Conservation (phyloP, 2,329 filamentous ascomycete genomes). For the Lithohypha guttulata region DNA sequence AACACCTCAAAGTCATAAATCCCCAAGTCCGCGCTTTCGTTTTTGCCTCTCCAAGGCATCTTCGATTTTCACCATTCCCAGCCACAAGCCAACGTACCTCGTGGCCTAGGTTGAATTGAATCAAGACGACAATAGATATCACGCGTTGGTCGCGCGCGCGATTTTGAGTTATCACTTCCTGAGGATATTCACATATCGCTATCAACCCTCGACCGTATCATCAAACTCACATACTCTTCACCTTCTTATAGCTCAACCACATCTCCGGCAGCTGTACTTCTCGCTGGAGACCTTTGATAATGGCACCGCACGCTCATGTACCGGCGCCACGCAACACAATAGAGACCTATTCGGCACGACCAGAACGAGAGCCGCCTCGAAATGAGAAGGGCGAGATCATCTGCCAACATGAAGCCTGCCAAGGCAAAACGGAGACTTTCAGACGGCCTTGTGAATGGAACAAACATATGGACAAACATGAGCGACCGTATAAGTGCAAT, state of each 20-base stretch:
- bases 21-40: background rate
- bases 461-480: slow-evolving; percentile 98
- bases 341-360: slow-evolving; percentile 7
- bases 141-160: too few species aligned
- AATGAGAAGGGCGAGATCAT: slow-evolving; percentile 65
- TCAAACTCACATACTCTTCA: too few species aligned
- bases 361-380: slow-evolving; percentile 42
- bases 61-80: background rate
- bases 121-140: too few species aligned
- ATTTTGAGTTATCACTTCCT: too few species aligned
- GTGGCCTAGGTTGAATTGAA: too few species aligned
- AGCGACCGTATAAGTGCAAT: slow-evolving; percentile 78
- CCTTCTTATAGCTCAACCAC: background rate
- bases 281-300: background rate
- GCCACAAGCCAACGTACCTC: too few species aligned
- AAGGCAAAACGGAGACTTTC: slow-evolving; percentile 55
- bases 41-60: slow-evolving; percentile 6
- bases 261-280: background rate
- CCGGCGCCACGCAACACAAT: slow-evolving; percentile 9
- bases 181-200: too few species aligned
- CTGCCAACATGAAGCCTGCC: slow-evolving; percentile 62
- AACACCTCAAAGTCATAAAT: background rate
- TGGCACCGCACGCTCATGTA: slow-evolving; percentile 7
- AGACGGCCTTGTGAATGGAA: slow-evolving; percentile 86
- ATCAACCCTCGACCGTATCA: too few species aligned